Conservation (phyloP, 2,329 filamentous ascomycete species). For the Ambrosiella beaveri region DNA sequence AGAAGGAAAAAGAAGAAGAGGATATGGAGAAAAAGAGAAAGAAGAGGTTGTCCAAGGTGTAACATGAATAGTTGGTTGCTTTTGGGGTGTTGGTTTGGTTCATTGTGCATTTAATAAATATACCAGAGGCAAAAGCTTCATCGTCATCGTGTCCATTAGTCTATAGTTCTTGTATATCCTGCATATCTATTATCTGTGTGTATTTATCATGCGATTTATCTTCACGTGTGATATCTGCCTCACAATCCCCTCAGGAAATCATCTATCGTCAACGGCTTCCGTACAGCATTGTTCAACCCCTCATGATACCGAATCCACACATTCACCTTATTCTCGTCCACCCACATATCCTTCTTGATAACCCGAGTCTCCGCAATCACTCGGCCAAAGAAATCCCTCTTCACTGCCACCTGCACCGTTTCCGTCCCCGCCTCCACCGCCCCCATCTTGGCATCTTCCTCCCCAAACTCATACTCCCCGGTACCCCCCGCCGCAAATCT, state of each 20-base stretch:
- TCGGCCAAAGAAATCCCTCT: conserved; percentile 75
- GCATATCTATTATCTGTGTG: neutral
- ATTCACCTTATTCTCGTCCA: conserved; percentile 30
- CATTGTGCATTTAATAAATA: neutral
- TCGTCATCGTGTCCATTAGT: neutral
- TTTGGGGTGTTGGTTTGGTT: neutral
- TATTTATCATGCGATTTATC: neutral
- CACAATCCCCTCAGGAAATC: conserved; percentile 58
- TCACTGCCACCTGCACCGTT: conserved; percentile 28
- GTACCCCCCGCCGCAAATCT: conserved; percentile 39
- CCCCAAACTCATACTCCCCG: conserved; percentile 24
- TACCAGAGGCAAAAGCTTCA: neutral
- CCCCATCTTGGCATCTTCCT: conserved; percentile 16
- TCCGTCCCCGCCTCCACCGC: neutral
- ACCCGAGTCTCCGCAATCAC: conserved; percentile 33
- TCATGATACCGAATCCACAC: conserved; percentile 86
- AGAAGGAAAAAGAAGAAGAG: neutral
- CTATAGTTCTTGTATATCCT: neutral
- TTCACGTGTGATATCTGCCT: neutral
- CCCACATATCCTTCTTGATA: conserved; percentile 20
- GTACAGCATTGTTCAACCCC: conserved; percentile 79
- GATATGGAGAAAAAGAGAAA: neutral
- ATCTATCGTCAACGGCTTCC: conserved; percentile 65
- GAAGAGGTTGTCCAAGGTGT: neutral
- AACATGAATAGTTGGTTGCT: neutral